Conservation (phyloP, 768 basidiomycete genomes). For the Podaxis mareebaensis region DNA sequence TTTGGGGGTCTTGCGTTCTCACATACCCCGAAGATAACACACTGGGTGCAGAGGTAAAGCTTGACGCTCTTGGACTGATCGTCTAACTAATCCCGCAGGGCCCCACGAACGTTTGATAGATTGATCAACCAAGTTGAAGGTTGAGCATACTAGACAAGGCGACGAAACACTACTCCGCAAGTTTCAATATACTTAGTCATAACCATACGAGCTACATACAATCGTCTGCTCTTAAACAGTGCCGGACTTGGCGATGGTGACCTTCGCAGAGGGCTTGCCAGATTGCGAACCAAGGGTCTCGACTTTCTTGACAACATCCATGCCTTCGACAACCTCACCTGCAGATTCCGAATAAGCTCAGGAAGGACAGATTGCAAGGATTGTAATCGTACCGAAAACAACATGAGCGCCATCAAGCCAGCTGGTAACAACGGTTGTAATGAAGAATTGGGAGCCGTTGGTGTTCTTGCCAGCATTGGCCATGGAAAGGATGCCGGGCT, state of each 20-base stretch:
- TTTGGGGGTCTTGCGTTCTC: too few species aligned
- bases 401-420: slow-evolving; percentile 87
- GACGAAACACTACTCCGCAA: not conserved
- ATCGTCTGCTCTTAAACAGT: slow-evolving; percentile 30
- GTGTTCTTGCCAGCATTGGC: slow-evolving; percentile 83
- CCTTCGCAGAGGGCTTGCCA: slow-evolving; percentile 41
- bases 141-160: too few species aligned
- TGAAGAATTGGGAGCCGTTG: slow-evolving; percentile 89
- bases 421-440: slow-evolving; percentile 74
- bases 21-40: too few species aligned
- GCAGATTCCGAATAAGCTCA: not conserved
- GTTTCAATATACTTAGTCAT: not conserved
- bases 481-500: slow-evolving; percentile 71
- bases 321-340: slow-evolving; percentile 70
- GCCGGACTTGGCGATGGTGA: slow-evolving; percentile 62
- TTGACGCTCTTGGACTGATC: too few species aligned
- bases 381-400: slow-evolving; percentile 67
- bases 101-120: too few species aligned
- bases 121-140: too few species aligned
- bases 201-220: not conserved
- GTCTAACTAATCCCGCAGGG: too few species aligned
- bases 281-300: slow-evolving; percentile 38
- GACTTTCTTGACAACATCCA: slow-evolving; percentile 51
- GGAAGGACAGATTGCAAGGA: slow-evolving; percentile 6
- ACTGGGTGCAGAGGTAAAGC: too few species aligned